Evolutionary conservation across 1,139 yeast species (phyloP).

Genomic region (Candida tunisiensis): DNA sequence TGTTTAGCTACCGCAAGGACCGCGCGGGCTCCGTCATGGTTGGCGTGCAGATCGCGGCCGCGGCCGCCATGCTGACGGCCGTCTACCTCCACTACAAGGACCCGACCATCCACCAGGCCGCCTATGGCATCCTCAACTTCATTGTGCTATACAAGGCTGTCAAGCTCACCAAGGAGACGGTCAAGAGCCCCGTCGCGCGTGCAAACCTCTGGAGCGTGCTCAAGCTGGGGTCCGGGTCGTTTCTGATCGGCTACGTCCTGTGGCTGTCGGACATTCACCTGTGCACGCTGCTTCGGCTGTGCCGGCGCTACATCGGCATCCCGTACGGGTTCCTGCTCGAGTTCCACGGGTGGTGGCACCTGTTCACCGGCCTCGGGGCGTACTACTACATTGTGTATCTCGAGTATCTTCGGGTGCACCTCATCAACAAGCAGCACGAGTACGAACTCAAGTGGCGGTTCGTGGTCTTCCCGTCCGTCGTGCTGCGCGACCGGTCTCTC

Average conservation of each 20-base stretch:
- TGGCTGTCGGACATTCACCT: slow-evolving; percentile 82
- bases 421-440: slow-evolving; percentile 33
- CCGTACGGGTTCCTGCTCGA: slow-evolving; percentile 82
- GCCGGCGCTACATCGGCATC: slow-evolving; percentile 59
- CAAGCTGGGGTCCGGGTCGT: slow-evolving; percentile 43
- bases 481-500: slow-evolving; percentile 1
- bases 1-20: slow-evolving; percentile 48
- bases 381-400: slow-evolving; percentile 43
- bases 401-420: slow-evolving; percentile 50
- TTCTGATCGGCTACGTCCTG: slow-evolving; percentile 54
- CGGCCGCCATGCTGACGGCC: slow-evolving; percentile 41
- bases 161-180: slow-evolving; percentile 32
- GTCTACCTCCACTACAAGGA: slow-evolving; percentile 51
- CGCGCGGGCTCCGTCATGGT: slow-evolving; percentile 19
- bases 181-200: slow-evolving; percentile 30
- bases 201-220: slow-evolving; percentile 35
- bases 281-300: slow-evolving; percentile 44
- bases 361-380: slow-evolving; percentile 27
- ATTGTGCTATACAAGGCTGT: slow-evolving; percentile 42
- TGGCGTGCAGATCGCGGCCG: slow-evolving; percentile 16
- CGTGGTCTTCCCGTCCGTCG: slow-evolving; percentile 27
- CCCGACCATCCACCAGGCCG: slow-evolving; percentile 79
- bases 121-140: slow-evolving; percentile 49
- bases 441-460: slow-evolving; percentile 36
- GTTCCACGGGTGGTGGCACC: slow-evolving; percentile 98